Base-by-base conservation (phyloP, 1,284 basidiomycete genomes). In the Singerocomus rubriflavus region DNA sequence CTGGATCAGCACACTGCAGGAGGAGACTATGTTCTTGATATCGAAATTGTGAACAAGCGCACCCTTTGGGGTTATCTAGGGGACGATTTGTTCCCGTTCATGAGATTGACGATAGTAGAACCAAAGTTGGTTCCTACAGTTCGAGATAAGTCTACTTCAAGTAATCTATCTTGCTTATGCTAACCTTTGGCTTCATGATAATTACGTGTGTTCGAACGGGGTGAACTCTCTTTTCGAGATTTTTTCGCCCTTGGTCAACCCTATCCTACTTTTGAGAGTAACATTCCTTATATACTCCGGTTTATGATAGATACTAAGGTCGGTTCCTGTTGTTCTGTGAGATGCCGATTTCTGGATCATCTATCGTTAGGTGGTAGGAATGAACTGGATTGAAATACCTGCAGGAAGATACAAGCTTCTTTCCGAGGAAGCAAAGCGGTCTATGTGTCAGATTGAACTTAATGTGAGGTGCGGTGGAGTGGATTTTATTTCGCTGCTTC, bases 271-370 rank as follows among this genome's bases (percentile, higher is more conserved):
- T 98, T 80, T 58, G 94, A 98, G 68, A 96, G 93, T 64, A 97
- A 98, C 64, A 89, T 98, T 48, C 81, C 82, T 0, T 98, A 91
- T 62, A 84, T 80, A 2, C 72, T 98, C 40, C 84, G 95, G 5
- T 98, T 97, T 68, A 98, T 98, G 94, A 93, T 98, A 55, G 95
- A 98, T 63, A 89, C 91, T 5, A 86, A 92, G 76, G 93, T 91
- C 33, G 3, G 58, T 58, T 21, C 25, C 27, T 48, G 30, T 17
- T 43, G 27, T 32, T 37, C 12, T 26, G 7, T 4, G 32, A 37
- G 16, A 27, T 44, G 10, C 47, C 2, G 6, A 44, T 6, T 31
- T 26, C n/a, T 25, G 6, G 2, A 31, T 33, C n/a, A n/a, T 9
- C 39, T 30, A 8, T 47, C 13, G 4, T 8, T 56, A 95, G 91